phyloP scores from a whole-genome alignment of 2,329 filamentous ascomycete genomes.

The Ciborinia camelliae region DNA sequence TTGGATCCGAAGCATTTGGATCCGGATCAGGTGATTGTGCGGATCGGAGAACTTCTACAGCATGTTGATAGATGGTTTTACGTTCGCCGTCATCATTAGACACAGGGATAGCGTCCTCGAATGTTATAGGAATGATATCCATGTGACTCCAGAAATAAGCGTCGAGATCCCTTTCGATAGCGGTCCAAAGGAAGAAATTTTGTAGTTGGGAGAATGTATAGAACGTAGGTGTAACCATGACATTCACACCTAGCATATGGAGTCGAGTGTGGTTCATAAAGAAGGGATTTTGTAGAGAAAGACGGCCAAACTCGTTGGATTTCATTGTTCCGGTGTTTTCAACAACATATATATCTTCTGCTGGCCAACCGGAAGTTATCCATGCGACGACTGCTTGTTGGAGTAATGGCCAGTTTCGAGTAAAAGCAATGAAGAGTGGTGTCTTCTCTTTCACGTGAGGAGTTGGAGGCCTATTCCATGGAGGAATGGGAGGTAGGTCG shows the following conservation, averaged over 20 bases:
- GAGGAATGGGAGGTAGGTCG: conserved; percentile 43
- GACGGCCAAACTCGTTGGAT: conserved; percentile 46
- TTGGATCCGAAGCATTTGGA: conserved; percentile 14
- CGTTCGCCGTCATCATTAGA: neutral
- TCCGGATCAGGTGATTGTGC: conserved; percentile 12
- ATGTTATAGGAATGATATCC: conserved; percentile 47
- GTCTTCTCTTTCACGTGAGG: conserved; percentile 43
- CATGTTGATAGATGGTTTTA: conserved; percentile 17
- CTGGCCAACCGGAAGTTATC: conserved; percentile 56
- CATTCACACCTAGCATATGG: conserved; percentile 48
- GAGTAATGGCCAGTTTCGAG: conserved; percentile 51
- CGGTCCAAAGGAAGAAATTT: conserved; percentile 49
- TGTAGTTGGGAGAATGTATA: conserved; percentile 54
- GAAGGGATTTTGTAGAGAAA: conserved; percentile 53
- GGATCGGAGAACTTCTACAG: conserved; percentile 9
- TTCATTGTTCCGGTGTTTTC: conserved; percentile 58
- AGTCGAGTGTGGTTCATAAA: conserved; percentile 52
- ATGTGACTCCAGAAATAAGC: conserved; percentile 55
- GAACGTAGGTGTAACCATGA: conserved; percentile 49
- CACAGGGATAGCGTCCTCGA: neutral
- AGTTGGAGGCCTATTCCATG: conserved; percentile 44
- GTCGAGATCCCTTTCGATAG: conserved; percentile 43
- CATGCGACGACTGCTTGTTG: conserved; percentile 54
- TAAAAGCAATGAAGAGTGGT: conserved; percentile 56
- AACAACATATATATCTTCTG: conserved; percentile 52